Evolutionary conservation across 2,329 filamentous ascomycete species (phyloP), one percentile per base, ranked within the genome.

Genomic region (Diaporthe ampelina): DNA sequence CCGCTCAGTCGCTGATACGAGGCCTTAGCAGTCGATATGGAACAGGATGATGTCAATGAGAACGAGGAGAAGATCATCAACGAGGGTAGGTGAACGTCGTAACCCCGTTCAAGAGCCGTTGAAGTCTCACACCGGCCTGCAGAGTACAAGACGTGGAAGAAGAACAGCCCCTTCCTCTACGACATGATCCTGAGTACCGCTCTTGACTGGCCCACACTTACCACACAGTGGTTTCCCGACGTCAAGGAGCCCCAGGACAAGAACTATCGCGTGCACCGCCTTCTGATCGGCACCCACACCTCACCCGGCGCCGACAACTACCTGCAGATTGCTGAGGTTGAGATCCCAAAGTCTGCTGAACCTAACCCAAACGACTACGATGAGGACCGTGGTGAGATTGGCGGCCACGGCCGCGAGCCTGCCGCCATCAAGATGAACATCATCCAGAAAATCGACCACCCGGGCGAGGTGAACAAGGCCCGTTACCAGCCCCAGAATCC

Each of bases 141-240:
- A 95, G 97, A 99, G 84, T 99, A 99, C 90, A 99, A 99, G 84
- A 98, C 96, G 78, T 99, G 97, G 97, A 99, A 99, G 89, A 99
- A 99, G 88, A 99, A 99, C 85, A 95, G 94, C 77, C 95, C 97
- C 4, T 98, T 98, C 82, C 93, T 99, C 79, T 99, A 99, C 84
- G 97, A 99, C 83, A 94, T 98, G 91, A 97, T 99, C 78, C 89
- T 98, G 77, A 93, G 95, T 80, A 97, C 95, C 77, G 97, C 97
- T 54, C 88, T 99, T 74, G 95, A 98, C 81, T 99, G 97, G 97
- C 97, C 97, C 19, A 98, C 97, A 4, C 90, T 99, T 76, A 98
- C 97, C 35, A 95, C 95, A 2, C 97, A 99, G 86, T 99, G 97
- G 97, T 94, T 99, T 79, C 97, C 97, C 29, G 97, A 99, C 83